A percentile compares a stretch with the other conserved stretches of the same genome.
phyloP scores from a whole-genome alignment of 176 grass and related monocot species.

The Thinopyrum elongatum region DNA sequence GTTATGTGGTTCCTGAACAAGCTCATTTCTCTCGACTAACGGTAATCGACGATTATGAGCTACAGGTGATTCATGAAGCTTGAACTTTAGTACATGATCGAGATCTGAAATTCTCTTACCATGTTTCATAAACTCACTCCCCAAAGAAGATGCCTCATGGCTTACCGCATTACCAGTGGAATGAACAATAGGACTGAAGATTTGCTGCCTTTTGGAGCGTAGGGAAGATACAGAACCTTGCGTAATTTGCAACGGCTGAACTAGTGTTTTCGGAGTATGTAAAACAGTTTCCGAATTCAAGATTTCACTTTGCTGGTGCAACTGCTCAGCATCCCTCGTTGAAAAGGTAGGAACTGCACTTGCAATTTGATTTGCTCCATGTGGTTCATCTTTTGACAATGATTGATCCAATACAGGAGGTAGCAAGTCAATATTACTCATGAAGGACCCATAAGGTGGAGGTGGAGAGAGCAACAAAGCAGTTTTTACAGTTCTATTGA shows the following conservation, averaged over 20 bases:
- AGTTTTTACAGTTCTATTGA: conserved; percentile 22
- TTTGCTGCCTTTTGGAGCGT: conserved; percentile 41
- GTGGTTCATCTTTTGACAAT: conserved; percentile 29
- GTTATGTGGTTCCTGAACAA: conserved; percentile 22
- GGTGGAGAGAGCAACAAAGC: conserved; percentile 15
- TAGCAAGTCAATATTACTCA: conserved; percentile 21
- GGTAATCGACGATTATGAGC: background rate
- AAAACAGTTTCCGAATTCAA: conserved; percentile 32
- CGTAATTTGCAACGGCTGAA: conserved; percentile 34
- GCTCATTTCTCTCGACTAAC: conserved; percentile 29
- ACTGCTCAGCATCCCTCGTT: conserved; percentile 25
- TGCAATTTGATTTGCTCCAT: conserved; percentile 25
- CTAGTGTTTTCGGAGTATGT: conserved; percentile 36
- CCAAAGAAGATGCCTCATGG: conserved; percentile 30
- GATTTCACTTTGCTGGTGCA: conserved; percentile 20
- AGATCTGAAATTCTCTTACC: conserved; percentile 58
- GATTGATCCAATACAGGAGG: conserved; percentile 10
- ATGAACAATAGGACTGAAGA: conserved; percentile 37
- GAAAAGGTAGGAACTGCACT: conserved; percentile 15
- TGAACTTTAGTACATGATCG: conserved; percentile 31
- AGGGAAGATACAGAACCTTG: conserved; percentile 57
- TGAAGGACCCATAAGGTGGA: conserved; percentile 17
- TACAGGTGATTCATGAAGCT: conserved; percentile 35
- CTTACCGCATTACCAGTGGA: conserved; percentile 21
- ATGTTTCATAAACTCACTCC: conserved; percentile 47